Base-by-base conservation (phyloP, 177 flowering plant species). In the Vitis hybrid region DNA sequence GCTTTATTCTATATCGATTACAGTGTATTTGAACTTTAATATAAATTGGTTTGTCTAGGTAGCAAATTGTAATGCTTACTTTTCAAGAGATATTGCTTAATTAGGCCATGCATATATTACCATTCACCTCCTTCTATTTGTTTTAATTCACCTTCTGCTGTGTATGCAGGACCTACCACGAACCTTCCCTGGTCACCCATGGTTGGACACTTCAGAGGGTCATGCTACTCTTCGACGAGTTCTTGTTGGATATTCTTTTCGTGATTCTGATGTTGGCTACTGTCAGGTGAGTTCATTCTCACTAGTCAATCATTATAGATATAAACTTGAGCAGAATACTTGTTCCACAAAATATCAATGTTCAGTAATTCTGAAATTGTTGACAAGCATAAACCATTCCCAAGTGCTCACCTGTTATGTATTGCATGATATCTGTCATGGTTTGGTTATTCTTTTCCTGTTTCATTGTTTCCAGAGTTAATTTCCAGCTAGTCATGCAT, bases 261-360 rank as follows among this genome's bases (percentile, higher is more conserved):
- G 99, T 65, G 99, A 95, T 82, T 93, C 93, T 69, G 89, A 93
- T 82, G 99, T 95, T 76, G 99, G 99, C 55, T 95, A 95, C 55
- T 95, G 99, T 79, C 99, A 95, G 96, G 98, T 90, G 59, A 66
- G 76, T 58, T 70, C 55, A 15, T 61, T 58, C 24, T 72, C 9
- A 58, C 51, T 32, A 54, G 30, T 49, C 73, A 32, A 8, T 14
- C n/a, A 56, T 2, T 35, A 21, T 14, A 50, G 14, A 8, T 4
- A 35, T 35, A 35, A 35, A 35, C 46, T 35, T 5, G 46, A 35
- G 6, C 46, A 35, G 46, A 1, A 35, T 35, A 5, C 46, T 35
- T 35, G 46, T 35, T 35, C 46, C 46, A 35, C 30, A 35, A 5
- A 35, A 35, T 35, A 35, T 35, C 46, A 35, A 35, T 35, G 30